Base-by-base conservation (phyloP, 768 basidiomycete genomes). In the Russula abietina region DNA sequence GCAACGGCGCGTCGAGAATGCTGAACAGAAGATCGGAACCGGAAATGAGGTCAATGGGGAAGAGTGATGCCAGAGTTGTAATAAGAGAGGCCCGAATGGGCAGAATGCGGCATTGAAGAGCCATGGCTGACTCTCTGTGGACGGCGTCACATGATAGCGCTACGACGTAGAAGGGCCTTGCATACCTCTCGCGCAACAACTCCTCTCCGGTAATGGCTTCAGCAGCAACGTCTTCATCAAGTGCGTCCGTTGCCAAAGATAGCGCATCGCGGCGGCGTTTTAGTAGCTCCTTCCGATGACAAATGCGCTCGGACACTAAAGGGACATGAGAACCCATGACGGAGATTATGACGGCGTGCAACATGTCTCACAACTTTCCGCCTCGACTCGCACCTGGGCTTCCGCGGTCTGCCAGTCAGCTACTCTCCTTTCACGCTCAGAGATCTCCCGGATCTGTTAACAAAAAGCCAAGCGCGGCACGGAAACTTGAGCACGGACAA, bases 1-100 rank as follows among this genome's bases (percentile, higher is more conserved):
- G 95, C 11, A 99, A 80, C n/a, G 97, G 91, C 51, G 92, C 85
- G 55, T 82, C 80, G 55, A 94, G 77, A 71, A 99, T 91, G 14
- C 89, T 85, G 73, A 89, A 99, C 32, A 97, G 82, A n/a, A 98
- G 78, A 69, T 93, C 87, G 5, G 90, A 84, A 14, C 93, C 79
- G 12, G 89, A 88, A 52, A 86, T 79, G 19, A 96, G 85, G 57
- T 92, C 89, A 69, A 99, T 96, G 26, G 95, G 94, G 73, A 88
- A 98, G 68, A 96, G 87, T 14, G 78, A 76, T 45, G 89, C 83
- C 50, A 97, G 81, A 14, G 80, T 81, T 19, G 87, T 84, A 62
- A 93, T 77, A 56, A 91, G 81, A 8, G 81, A 80, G 38, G 82
- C 85, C 60, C 86, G 83, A 52, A 79, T 80, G 24, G 81, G 77